Base-by-base conservation (phyloP, 2,329 filamentous ascomycete genomes). In the Decorospora gaudefroyi region DNA sequence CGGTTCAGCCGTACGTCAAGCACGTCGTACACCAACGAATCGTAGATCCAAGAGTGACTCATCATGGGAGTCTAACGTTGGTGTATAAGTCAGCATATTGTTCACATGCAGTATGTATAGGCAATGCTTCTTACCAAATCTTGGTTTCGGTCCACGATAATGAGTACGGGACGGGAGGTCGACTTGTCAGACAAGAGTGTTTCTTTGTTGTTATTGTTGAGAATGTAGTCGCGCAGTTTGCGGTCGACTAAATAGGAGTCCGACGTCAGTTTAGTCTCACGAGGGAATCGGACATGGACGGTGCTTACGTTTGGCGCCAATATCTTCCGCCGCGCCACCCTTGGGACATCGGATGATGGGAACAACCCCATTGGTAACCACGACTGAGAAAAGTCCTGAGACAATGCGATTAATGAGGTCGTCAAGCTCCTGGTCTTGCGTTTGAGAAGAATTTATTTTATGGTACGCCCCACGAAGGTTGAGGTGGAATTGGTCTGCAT, bases 61-160 rank as follows among this genome's bases (percentile, higher is more conserved):
- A 99, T 80, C 93, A 99, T 97, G 2, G 93, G 91, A 53, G 96
- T 90, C n/a, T n/a, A n/a, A n/a, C n/a, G n/a, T n/a, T n/a, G n/a
- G n/a, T n/a, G n/a, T n/a, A n/a, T n/a, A n/a, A n/a, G n/a, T n/a
- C n/a, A n/a, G n/a, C n/a, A n/a, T n/a, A n/a, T n/a, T n/a, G n/a
- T n/a, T n/a, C n/a, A n/a, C n/a, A n/a, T n/a, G n/a, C n/a, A n/a
- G n/a, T n/a, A n/a, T n/a, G n/a, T n/a, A n/a, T n/a, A n/a, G n/a
- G n/a, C n/a, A n/a, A n/a, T n/a, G n/a, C n/a, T n/a, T n/a, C n/a
- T n/a, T n/a, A n/a, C n/a, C 39, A 99, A 75, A 70, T 99, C 93
- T 30, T 99, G 85, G 64, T 96, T 97, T 57, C 93, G 86, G 72
- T 99, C 93, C 33, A 97, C 86, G 38, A 99, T 87, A 55, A 99